A percentile compares a stretch with the other conserved stretches of the same genome.
phyloP scores from a whole-genome alignment of 345 rosid genomes.

The Euphorbia tirucalli region DNA sequence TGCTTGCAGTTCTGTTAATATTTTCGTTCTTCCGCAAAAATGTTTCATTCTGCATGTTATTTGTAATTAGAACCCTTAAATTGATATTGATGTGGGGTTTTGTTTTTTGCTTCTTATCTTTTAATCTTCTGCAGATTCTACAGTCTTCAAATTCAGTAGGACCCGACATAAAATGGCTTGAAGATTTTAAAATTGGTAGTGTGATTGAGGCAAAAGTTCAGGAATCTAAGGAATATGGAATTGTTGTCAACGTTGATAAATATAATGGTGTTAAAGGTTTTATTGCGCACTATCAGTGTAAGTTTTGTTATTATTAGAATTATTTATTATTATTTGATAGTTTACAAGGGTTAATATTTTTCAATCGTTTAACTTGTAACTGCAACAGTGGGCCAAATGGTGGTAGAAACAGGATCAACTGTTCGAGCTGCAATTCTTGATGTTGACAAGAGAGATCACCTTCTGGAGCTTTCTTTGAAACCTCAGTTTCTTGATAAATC shows the following conservation, averaged over 20 bases:
- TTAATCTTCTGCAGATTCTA: conserved; percentile 53
- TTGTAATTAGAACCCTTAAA: neutral
- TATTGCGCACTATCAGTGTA: conserved; percentile 75
- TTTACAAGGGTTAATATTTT: conserved; percentile 6
- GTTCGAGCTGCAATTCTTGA: conserved; percentile 81
- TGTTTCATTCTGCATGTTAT: neutral
- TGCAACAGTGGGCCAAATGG: conserved; percentile 60
- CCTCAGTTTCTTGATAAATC: conserved; percentile 53
- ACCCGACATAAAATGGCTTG: conserved; percentile 59
- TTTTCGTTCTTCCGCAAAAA: neutral
- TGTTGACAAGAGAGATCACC: conserved; percentile 69
- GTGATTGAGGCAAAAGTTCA: conserved; percentile 65
- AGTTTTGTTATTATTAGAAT: conserved; percentile 20
- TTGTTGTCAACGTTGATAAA: conserved; percentile 67
- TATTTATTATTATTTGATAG: neutral
- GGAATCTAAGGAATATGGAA: conserved; percentile 78
- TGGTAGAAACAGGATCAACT: conserved; percentile 52
- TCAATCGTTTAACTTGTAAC: conserved; percentile 16
- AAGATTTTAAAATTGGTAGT: conserved; percentile 67
- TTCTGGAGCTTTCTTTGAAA: conserved; percentile 84
- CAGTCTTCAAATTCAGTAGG: conserved; percentile 49
- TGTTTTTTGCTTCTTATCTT: neutral
- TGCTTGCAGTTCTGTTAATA: neutral
- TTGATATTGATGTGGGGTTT: neutral
- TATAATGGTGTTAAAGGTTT: conserved; percentile 69